phyloP scores from a whole-genome alignment of 441 rosid species.

The Erodium texanum region DNA sequence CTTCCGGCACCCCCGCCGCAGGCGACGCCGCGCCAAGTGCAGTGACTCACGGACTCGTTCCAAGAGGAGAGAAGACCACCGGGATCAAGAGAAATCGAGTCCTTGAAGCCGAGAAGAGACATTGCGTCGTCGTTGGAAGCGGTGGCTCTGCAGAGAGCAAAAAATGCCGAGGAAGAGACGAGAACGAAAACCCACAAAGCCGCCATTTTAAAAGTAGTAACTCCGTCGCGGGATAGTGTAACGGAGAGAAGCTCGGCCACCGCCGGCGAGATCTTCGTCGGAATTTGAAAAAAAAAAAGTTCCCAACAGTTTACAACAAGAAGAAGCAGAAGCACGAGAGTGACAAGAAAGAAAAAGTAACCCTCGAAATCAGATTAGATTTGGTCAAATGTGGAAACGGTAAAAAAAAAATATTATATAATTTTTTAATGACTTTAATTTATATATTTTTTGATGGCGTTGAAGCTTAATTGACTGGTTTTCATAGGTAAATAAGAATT shows the following conservation, averaged over 20 bases:
- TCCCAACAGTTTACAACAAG: not conserved
- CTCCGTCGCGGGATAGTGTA: not conserved
- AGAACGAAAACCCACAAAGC: conserved; percentile 3
- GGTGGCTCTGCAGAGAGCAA: not conserved
- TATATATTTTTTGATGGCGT: no score
- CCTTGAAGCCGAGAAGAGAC: conserved; percentile 44
- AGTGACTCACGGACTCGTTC: conserved; percentile 28
- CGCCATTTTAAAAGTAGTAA: not conserved
- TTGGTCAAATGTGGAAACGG: conserved; percentile 4
- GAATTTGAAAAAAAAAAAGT: not conserved
- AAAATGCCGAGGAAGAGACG: not conserved
- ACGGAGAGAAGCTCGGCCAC: not conserved
- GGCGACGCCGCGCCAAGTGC: conserved; percentile 45
- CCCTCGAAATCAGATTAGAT: not conserved
- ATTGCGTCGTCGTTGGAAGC: conserved; percentile 21
- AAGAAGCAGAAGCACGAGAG: not conserved
- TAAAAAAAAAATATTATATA: not conserved
- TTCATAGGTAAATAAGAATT: not conserved
- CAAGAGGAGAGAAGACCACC: conserved; percentile 33
- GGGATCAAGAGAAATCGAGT: conserved; percentile 34
- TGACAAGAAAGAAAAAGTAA: not conserved
- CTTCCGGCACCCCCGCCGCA: conserved; percentile 30
- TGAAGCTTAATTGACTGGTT: not conserved
- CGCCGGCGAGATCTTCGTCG: conserved; percentile 1
- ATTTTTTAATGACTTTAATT: not conserved